Percentiles rank a stretch among this genome's conserved stretches.
Evolutionary conservation across 768 basidiomycete genomes (phyloP).

Genomic region (Boletellus ananiceps): DNA sequence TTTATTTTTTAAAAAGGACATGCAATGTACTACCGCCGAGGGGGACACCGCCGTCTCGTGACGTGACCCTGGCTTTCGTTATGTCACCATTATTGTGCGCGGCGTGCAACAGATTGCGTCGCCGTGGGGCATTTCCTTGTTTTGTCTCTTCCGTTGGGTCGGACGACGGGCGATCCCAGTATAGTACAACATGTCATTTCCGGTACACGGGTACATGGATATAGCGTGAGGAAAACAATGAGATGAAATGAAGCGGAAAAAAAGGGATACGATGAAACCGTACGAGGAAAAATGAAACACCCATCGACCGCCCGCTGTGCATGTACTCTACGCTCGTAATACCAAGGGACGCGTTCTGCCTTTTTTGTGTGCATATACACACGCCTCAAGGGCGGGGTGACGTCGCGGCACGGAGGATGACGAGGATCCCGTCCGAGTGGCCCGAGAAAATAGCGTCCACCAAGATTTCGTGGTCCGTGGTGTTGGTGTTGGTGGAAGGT

Average conservation of each 20-base stretch:
- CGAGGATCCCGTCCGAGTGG: slow-evolving; percentile 80
- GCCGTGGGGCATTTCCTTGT: too few relatives aligned
- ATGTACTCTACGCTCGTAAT: too few relatives aligned
- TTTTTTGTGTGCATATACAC: not conserved
- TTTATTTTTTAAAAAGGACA: too few relatives aligned
- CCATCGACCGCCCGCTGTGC: not conserved
- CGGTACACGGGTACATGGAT: too few relatives aligned
- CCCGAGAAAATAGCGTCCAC: slow-evolving; percentile 84
- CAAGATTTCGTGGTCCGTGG: slow-evolving; percentile 35
- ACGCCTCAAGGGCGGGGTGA: slow-evolving; percentile 9
- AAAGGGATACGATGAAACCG: too few relatives aligned
- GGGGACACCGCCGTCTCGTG: not conserved
- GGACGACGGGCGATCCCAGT: too few relatives aligned
- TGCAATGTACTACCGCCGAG: not conserved
- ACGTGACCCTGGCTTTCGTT: not conserved
- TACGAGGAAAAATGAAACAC: not conserved
- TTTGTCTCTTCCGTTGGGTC: too few relatives aligned
- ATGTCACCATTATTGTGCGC: too few relatives aligned
- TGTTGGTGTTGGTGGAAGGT: not conserved
- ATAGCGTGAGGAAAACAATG: not conserved
- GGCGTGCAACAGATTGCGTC: too few relatives aligned
- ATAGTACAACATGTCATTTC: too few relatives aligned
- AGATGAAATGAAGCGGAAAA: not conserved
- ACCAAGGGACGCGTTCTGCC: not conserved
- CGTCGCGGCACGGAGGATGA: slow-evolving; percentile 57